phyloP scores from a whole-genome alignment of 2,329 filamentous ascomycete genomes.

The Venturia nashicola region DNA sequence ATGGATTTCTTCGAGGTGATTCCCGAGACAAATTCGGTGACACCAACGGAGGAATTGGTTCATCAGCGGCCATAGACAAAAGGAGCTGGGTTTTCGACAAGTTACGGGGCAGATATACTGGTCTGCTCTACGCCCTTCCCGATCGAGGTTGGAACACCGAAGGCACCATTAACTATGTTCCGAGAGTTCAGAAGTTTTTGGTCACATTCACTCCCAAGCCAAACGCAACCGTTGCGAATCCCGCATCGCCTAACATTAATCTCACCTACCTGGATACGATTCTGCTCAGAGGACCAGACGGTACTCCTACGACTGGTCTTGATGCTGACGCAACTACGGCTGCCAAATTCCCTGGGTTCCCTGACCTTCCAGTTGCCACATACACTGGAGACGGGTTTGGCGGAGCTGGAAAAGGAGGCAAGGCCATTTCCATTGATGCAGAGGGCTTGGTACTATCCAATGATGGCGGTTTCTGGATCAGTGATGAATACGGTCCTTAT shows the following conservation, averaged over 20 bases:
- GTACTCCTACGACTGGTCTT: slow-evolving; percentile 49
- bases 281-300: slow-evolving; percentile 50
- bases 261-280: slow-evolving; percentile 54
- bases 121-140: slow-evolving; percentile 50
- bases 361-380: slow-evolving; percentile 48
- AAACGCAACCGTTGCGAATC: slow-evolving; percentile 38
- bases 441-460: slow-evolving; percentile 51
- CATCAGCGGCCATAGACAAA: slow-evolving; percentile 49
- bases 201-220: slow-evolving; percentile 44
- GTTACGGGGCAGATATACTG: slow-evolving; percentile 43
- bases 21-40: slow-evolving; percentile 56
- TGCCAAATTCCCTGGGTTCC: slow-evolving; percentile 45
- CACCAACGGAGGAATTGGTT: slow-evolving; percentile 56
- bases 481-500: slow-evolving; percentile 60
- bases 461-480: slow-evolving; percentile 51
- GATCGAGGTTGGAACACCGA: slow-evolving; percentile 65
- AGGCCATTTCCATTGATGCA: slow-evolving; percentile 47
- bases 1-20: slow-evolving; percentile 46
- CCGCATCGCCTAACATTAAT: slow-evolving; percentile 47
- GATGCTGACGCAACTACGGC: slow-evolving; percentile 45
- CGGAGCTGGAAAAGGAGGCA: slow-evolving; percentile 44
- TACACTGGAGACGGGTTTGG: slow-evolving; percentile 60
- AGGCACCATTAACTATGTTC: slow-evolving; percentile 56
- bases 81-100: slow-evolving; percentile 39
- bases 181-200: slow-evolving; percentile 55